Conservation (phyloP, 2,329 filamentous ascomycete species). For the Pyricularia grisea region DNA sequence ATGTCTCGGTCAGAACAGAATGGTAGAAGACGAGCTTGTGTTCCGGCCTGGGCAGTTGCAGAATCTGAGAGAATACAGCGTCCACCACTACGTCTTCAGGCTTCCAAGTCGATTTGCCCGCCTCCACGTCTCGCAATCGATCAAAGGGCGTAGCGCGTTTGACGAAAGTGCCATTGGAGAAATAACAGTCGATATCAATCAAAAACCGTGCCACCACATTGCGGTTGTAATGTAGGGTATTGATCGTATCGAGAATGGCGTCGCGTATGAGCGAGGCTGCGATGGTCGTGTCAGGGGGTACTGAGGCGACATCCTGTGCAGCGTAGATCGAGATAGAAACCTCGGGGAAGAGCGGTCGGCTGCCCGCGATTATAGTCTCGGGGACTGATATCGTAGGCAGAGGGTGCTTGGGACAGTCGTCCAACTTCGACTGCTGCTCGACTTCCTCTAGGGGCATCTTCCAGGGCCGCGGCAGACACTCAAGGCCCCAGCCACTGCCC, state of each 20-base stretch:
- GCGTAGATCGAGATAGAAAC: conserved; percentile 89
- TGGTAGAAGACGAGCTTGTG: conserved; percentile 98
- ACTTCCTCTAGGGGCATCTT: conserved; percentile 52
- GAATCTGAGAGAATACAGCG: conserved; percentile 90
- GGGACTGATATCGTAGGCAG: conserved; percentile 73
- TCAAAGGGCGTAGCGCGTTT: conserved; percentile 92
- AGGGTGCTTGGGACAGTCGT: conserved; percentile 58
- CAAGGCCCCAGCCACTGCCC: conserved; percentile 63
- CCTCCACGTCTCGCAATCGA: conserved; percentile 62
- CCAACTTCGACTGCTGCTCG: conserved; percentile 50
- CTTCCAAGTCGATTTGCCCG: conserved; percentile 75
- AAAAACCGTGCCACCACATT: conserved; percentile 78
- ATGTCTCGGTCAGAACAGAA: conserved; percentile 85
- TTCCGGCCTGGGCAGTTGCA: conserved; percentile 76
- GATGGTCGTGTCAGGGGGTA: conserved; percentile 67
- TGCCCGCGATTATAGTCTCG: conserved; percentile 62
- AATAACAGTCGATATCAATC: conserved; percentile 93
- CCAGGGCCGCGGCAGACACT: conserved; percentile 59
- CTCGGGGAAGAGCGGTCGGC: conserved; percentile 77
- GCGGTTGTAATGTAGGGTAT: conserved; percentile 87
- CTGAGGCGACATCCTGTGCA: conserved; percentile 79
- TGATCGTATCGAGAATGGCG: conserved; percentile 83
- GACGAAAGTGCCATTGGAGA: conserved; percentile 79
- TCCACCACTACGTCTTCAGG: conserved; percentile 97
- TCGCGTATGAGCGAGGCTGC: conserved; percentile 80